Evolutionary conservation across 352 stramenopile species (phyloP), one percentile per base, ranked within the genome.

Genomic region (Globisporangium cystogenes): DNA sequence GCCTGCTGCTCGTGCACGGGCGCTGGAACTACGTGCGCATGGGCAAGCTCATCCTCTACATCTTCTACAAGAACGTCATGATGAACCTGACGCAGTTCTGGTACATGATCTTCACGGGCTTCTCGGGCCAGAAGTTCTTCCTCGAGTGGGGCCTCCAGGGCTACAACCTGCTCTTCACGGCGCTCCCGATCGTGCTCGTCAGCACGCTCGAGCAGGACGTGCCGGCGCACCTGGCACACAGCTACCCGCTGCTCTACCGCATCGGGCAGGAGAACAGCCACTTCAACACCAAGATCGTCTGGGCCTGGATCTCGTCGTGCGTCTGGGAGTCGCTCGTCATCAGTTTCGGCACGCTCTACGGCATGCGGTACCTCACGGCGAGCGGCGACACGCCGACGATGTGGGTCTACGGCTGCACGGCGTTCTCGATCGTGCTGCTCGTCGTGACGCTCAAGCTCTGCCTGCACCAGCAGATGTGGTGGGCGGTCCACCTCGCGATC

Each of bases 51-150:
- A 94, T 97, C 41, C 53, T 96, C 40, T 97, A 97, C 69, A 95
- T 91, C 41, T 98, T 98, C 64, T 98, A 97, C 87, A 97, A 97
- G 69, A 98, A 98, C 62, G 86, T 98, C 36, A 94, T 97, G 64
- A 82, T 98, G 64, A 97, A 95, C 60, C 70, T 98, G 64, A 96
- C 90, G 35, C 87, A 97, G 59, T 98, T 97, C 70, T 96, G 82
- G 78, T 98, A 96, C 72, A 94, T 96, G 76, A 87, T 95, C 57
- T 96, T 88, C 67, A 90, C 78, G 51, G 81, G 82, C 39, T 96
- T 90, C 55, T 93, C 84, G 16, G 82, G 86, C 0, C 85, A 96
- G 51, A 95, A 95, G 62, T 93, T 82, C 48, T 93, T 82, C 56
- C 70, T 93, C 27, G 85, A 95, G 54, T 90, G 78, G 79, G 85